phyloP scores from a whole-genome alignment of 2,329 filamentous ascomycete genomes.

The Hirsutella rhossiliensis region DNA sequence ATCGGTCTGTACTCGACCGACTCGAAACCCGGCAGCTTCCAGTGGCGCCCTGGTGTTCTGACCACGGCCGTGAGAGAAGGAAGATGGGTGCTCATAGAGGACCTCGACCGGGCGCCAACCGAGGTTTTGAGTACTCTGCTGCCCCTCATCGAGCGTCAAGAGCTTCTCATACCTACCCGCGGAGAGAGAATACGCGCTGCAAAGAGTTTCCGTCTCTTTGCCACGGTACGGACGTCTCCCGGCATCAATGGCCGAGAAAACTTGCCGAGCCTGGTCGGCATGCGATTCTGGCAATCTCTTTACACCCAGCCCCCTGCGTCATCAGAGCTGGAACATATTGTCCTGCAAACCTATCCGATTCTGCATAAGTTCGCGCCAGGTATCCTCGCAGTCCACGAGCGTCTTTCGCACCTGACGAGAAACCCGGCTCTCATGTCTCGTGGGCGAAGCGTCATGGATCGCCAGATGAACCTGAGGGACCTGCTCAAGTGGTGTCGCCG shows the following conservation, averaged over 20 bases:
- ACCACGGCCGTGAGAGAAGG: slow-evolving; percentile 91
- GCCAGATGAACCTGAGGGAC: slow-evolving; percentile 60
- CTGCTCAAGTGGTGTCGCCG: slow-evolving; percentile 85
- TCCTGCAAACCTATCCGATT: slow-evolving; percentile 57
- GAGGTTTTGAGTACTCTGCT: slow-evolving; percentile 90
- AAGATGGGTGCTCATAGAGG: slow-evolving; percentile 93
- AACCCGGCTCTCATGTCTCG: slow-evolving; percentile 21
- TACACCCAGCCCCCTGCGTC: slow-evolving; percentile 52
- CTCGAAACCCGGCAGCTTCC: slow-evolving; percentile 75
- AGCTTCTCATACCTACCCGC: slow-evolving; percentile 78
- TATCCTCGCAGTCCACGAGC: slow-evolving; percentile 46
- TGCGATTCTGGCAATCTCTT: slow-evolving; percentile 77
- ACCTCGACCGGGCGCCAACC: slow-evolving; percentile 86
- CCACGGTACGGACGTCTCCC: slow-evolving; percentile 70
- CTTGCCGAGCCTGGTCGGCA: slow-evolving; percentile 64
- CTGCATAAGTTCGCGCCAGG: slow-evolving; percentile 50
- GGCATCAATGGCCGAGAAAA: slow-evolving; percentile 57
- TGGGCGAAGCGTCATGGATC: slow-evolving; percentile 30
- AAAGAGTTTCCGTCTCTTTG: slow-evolving; percentile 79
- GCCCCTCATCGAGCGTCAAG: slow-evolving; percentile 84
- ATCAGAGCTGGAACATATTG: slow-evolving; percentile 62
- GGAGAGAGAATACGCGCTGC: slow-evolving; percentile 77
- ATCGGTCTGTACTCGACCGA: slow-evolving; percentile 90
- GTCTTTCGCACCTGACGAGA: slow-evolving; percentile 39
- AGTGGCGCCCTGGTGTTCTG: slow-evolving; percentile 83